phyloP scores from a whole-genome alignment of 139 green algal genomes.

The Spirogloea muscicola region DNA sequence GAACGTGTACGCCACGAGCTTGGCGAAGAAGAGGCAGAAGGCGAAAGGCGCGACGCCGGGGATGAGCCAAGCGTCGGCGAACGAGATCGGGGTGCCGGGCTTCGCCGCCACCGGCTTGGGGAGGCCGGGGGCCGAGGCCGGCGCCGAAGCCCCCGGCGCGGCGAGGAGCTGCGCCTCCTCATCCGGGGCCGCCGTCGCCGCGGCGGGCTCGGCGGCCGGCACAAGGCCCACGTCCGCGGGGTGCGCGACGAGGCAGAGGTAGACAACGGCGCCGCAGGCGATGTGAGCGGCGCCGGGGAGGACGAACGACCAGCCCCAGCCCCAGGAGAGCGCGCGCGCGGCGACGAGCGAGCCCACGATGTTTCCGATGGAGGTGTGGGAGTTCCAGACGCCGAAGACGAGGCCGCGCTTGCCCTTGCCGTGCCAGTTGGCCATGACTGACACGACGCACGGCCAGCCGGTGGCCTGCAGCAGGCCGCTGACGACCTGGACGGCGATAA shows the following conservation, averaged over 20 bases:
- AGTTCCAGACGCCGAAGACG: constrained; percentile 95
- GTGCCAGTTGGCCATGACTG: constrained; percentile 91
- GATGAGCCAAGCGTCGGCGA: constrained; percentile 79
- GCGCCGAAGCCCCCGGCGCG: not conserved
- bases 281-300: constrained; percentile 62
- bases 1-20: constrained; percentile 97
- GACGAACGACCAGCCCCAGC: constrained; percentile 90
- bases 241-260: constrained; percentile 70
- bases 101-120: constrained; percentile 21
- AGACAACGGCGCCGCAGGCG: constrained; percentile 29
- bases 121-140: not conserved
- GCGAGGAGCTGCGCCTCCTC: no score
- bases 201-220: not conserved
- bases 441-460: constrained; percentile 89
- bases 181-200: no score
- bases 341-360: constrained; percentile 84
- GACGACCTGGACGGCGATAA: constrained; percentile 64
- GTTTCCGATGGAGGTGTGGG: constrained; percentile 90
- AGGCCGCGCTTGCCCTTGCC: constrained; percentile 86
- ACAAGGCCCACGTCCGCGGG: constrained; percentile 65
- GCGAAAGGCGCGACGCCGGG: constrained; percentile 84
- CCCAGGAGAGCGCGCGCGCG: constrained; percentile 58
- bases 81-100: constrained; percentile 42
- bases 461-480: constrained; percentile 83
- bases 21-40: constrained; percentile 92